Evolutionary conservation across 768 basidiomycete species (phyloP), one percentile per base, ranked within the genome.

Genomic region (Pisolithus albus): DNA sequence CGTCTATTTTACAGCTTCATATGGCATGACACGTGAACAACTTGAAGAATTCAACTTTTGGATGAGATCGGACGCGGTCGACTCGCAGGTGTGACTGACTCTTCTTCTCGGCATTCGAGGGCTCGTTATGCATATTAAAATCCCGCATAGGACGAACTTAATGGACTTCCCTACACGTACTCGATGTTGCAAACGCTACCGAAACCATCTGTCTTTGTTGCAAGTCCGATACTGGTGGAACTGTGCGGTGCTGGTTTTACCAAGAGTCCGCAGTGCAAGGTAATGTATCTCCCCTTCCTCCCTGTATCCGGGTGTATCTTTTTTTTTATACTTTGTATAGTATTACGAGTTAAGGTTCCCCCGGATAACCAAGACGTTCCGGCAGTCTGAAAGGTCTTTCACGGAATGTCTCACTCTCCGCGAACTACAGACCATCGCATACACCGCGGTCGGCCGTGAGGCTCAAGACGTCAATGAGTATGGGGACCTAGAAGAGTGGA

Each of bases 341-440:
- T 74, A 84, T 60, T 93, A 93, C 62, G 88, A 88, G 56, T 72
- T 92, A 5, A 84, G 92, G 19, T 94, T 87, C 64, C 89, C 92
- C 0, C 75, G 92, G 46, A 74, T 94, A 28, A 76, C 76, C 32
- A 93, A 92, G 62, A 68, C 83, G 1, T 80, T 79, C 63, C 79
- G 84, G 7, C 59, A 70, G 0, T 66, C 62, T 21, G 87, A 91
- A 53, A 78, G 91, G 16, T 63, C 70, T n/a, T 90, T 87, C 83
- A 68, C 63, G 32, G 80, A 84, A 32, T 76, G 76, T 18, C 59
- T 76, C 28, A 70, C 72, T 21, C 68, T 84, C 3, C 65, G 74
- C 19, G 72, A 73, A 18, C 65, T 86, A 13, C 78, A 85, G 52
- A 62, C 64, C 2, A 74, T 83, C 51, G 87, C 85, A 0, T 74